phyloP scores from a whole-genome alignment of 495 filamentous ascomycete species.

The Xylaria telfairii region DNA sequence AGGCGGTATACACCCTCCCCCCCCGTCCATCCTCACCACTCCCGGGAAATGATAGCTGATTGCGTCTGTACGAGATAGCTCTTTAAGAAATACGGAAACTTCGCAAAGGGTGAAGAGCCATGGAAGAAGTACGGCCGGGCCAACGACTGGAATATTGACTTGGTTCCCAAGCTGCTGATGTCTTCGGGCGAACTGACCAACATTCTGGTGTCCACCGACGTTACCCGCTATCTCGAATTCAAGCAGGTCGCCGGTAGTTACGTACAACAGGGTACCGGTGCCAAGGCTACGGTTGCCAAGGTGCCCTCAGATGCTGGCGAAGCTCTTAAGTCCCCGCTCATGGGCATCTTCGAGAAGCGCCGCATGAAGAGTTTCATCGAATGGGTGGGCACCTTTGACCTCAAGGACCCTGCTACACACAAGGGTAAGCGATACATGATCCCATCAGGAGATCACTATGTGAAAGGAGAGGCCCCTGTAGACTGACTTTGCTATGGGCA shows the following conservation, averaged over 20 bases:
- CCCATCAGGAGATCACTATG: slow-evolving; percentile 1
- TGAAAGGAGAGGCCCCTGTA: background rate
- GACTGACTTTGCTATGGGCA: slow-evolving; percentile 43
- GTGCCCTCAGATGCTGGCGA: slow-evolving; percentile 93
- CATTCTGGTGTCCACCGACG: slow-evolving; percentile 94
- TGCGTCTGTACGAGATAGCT: slow-evolving; percentile 59
- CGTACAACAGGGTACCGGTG: slow-evolving; percentile 83
- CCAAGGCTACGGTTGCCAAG: slow-evolving; percentile 91
- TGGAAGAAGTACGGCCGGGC: slow-evolving; percentile 96
- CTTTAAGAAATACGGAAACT: slow-evolving; percentile 94
- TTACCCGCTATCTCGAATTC: slow-evolving; percentile 97
- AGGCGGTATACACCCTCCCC: slow-evolving; percentile 65
- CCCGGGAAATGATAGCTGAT: slow-evolving; percentile 35
- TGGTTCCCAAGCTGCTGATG: slow-evolving; percentile 98
- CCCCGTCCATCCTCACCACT: slow-evolving; percentile 14
- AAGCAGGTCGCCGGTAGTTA: slow-evolving; percentile 98
- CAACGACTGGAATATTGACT: slow-evolving; percentile 99
- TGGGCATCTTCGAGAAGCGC: slow-evolving; percentile 97
- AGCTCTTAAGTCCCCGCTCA: slow-evolving; percentile 88
- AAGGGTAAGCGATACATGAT: slow-evolving; percentile 64
- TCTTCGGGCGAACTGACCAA: slow-evolving; percentile 98
- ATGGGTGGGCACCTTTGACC: slow-evolving; percentile 91
- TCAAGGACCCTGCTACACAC: slow-evolving; percentile 83
- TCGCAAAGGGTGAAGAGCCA: slow-evolving; percentile 79
- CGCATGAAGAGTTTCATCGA: slow-evolving; percentile 96